A percentile compares a stretch with the other conserved stretches of the same genome.
Conservation (phyloP, 768 basidiomycete species). For the Pisolithus sp. region DNA sequence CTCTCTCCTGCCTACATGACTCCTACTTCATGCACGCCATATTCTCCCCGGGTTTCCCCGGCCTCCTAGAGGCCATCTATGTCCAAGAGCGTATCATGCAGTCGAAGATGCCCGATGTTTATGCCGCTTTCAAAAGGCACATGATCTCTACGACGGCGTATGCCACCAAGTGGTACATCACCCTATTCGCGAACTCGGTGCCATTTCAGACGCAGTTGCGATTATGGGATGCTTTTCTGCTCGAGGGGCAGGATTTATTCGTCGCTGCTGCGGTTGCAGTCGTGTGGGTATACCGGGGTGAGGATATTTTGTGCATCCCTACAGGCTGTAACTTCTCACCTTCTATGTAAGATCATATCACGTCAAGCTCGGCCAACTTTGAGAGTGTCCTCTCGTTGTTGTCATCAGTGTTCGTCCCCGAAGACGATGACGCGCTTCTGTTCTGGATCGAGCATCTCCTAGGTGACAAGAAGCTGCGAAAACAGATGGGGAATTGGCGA, state of each 20-base stretch:
- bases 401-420: constrained; percentile 92
- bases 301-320: constrained; percentile 16
- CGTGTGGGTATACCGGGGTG: constrained; percentile 87
- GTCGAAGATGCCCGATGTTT: constrained; percentile 85
- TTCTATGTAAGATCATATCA: constrained; percentile 64
- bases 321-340: not conserved
- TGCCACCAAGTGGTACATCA: constrained; percentile 99
- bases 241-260: constrained; percentile 88
- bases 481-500: constrained; percentile 71
- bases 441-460: constrained; percentile 69
- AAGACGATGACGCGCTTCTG: constrained; percentile 79
- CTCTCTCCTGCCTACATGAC: constrained; percentile 85
- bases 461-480: constrained; percentile 57
- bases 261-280: constrained; percentile 81
- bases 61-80: constrained; percentile 92
- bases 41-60: constrained; percentile 93
- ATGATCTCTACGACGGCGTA: constrained; percentile 91
- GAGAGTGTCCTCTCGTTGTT: constrained; percentile 88
- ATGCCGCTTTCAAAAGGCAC: constrained; percentile 77
- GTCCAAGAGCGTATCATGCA: constrained; percentile 88
- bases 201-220: constrained; percentile 93
- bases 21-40: constrained; percentile 81
- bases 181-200: constrained; percentile 90
- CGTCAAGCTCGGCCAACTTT: constrained; percentile 72
- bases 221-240: constrained; percentile 89